Base-by-base conservation (phyloP, 208 protist genomes). In the Crithidia fasciculata region DNA sequence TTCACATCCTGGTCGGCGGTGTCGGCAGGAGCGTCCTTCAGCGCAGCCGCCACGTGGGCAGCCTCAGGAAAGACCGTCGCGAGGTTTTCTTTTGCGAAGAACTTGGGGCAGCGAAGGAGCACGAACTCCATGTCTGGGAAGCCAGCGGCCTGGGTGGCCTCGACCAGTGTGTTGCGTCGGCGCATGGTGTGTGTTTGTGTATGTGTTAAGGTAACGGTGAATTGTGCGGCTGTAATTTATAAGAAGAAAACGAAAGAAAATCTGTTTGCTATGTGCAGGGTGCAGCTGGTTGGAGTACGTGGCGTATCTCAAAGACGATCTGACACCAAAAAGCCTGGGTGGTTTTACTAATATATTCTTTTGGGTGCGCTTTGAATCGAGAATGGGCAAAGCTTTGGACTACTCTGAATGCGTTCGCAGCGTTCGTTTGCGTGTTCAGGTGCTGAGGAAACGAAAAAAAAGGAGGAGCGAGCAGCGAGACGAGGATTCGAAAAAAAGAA, bases 21-120 rank as follows among this genome's bases (percentile, higher is more conserved):
- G 36, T n/a, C 4, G 12, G 60, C 52, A 5, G 43, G 16, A 2
- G 50, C 28, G 16, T 37, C 28, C 13, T 39, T 5, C 37, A 73
- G 18, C n/a, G 15, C 10, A 15, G 40, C 15, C 13, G 36, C 55
- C 4, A 65, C 69, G 8, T 45, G 56, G 13, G 41, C 53, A 3
- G 68, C 76, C 6, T 69, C 77, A 2, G 84, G 80, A 37, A 89
- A 89, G 6, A 80, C 78, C 15, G 84, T 85, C 59, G 72, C n/a
- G 9, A 89, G 58, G 47, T 80, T 72, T 53, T 85, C 81, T 10
- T 55, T 45, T 2, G 72, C 73, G 39, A 76, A 86, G 50, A 89
- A 86, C 41, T 77, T 76, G 16, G 62, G 74, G 36, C 68, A 65
- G 6, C 74, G 72, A 3, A 85, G 61, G 5, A 89, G 68, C 5